phyloP scores from a whole-genome alignment of 148 eudicot genomes.

The Chenopodium berlandieri region DNA sequence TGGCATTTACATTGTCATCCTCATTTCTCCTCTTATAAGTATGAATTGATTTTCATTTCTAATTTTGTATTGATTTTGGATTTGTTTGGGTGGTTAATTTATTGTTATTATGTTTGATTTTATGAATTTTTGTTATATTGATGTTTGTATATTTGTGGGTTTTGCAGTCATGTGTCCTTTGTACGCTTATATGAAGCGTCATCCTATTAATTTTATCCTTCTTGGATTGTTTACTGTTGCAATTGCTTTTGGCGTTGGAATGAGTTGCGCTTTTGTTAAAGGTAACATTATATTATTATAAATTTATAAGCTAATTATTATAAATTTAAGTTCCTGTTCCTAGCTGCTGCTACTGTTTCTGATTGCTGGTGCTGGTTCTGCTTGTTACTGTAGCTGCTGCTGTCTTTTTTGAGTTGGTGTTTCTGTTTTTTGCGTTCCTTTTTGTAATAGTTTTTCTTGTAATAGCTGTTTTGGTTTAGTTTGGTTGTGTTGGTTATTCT shows the following conservation, averaged over 20 bases:
- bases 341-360: too few species aligned
- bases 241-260: conserved; percentile 40
- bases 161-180: conserved; percentile 40
- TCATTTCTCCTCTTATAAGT: conserved; percentile 42
- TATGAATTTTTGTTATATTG: neutral
- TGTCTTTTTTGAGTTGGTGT: too few species aligned
- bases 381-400: too few species aligned
- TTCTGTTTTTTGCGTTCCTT: too few species aligned
- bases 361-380: too few species aligned
- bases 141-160: neutral
- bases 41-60: neutral
- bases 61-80: neutral
- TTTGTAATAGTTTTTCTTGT: too few species aligned
- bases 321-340: too few species aligned
- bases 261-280: conserved; percentile 33
- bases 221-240: conserved; percentile 41
- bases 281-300: conserved; percentile 26
- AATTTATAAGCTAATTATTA: too few species aligned
- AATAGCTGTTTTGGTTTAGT: too few species aligned
- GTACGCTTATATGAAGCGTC: conserved; percentile 34
- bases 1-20: conserved; percentile 25
- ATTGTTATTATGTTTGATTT: too few species aligned
- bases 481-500: too few species aligned
- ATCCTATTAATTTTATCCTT: conserved; percentile 47
- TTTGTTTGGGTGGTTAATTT: neutral